These are phyloP conservation scores for Amanita molliuscula DNA, from an alignment of 768 basidiomycete species.

Conservation along the genomic window DNA sequence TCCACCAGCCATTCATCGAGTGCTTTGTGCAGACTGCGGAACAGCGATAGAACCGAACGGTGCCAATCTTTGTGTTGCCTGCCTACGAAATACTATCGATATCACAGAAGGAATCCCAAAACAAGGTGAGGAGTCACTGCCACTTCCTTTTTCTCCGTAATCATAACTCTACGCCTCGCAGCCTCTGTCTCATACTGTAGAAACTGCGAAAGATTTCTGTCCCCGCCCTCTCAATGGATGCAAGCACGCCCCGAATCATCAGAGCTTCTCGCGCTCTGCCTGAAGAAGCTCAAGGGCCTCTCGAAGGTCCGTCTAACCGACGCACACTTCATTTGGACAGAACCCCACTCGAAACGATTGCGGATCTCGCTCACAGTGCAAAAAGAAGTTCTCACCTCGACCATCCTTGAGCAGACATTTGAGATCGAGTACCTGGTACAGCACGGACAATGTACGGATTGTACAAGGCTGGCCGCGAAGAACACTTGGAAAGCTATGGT, in stretches of 20 bases:
- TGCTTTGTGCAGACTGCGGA: conserved; percentile 88
- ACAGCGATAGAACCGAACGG: conserved; percentile 86
- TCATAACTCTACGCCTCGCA: conserved; percentile 17
- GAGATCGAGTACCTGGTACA: conserved; percentile 95
- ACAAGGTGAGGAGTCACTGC: conserved; percentile 46
- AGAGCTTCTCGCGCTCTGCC: conserved; percentile 87
- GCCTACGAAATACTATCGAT: conserved; percentile 89
- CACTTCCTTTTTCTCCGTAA: neutral
- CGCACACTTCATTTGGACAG: conserved; percentile 98
- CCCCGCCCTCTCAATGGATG: conserved; percentile 83
- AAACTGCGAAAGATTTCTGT: conserved; percentile 93
- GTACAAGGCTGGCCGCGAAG: conserved; percentile 89
- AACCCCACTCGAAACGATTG: conserved; percentile 91
- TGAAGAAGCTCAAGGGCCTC: conserved; percentile 91
- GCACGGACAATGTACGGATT: conserved; percentile 91
- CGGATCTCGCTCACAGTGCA: conserved; percentile 94
- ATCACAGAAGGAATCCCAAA: conserved; percentile 98
- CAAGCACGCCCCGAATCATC: conserved; percentile 83
- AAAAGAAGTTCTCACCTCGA: conserved; percentile 94
- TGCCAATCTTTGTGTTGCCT: conserved; percentile 85
- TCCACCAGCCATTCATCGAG: conserved; percentile 65
- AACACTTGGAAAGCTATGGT: conserved; percentile 98
- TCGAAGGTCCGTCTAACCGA: conserved; percentile 95
- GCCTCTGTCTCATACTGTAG: conserved; percentile 89
- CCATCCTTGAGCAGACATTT: conserved; percentile 95